Evolutionary conservation across 2,329 filamentous ascomycete genomes (phyloP).

Genomic region (Cytospora leucostoma): DNA sequence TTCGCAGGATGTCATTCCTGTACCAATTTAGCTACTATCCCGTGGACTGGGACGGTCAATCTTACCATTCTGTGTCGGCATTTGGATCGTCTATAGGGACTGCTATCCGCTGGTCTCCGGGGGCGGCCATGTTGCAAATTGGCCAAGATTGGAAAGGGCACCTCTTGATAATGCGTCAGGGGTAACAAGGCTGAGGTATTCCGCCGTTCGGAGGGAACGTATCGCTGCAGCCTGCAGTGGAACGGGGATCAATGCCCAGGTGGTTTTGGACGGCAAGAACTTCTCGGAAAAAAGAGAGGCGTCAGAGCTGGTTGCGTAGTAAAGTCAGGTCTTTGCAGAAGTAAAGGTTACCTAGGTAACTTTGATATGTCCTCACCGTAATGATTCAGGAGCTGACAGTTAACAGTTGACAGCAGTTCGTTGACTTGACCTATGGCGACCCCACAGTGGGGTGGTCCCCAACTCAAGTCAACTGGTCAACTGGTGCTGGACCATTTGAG

Average conservation of each 20-base stretch:
- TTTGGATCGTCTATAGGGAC: conserved; percentile 95
- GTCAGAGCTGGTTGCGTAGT: background rate
- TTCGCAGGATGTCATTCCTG: conserved; percentile 98
- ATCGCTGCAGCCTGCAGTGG: background rate
- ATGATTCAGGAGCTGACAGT: too few species aligned
- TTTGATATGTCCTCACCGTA: background rate
- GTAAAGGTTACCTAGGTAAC: background rate
- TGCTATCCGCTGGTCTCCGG: conserved; percentile 63
- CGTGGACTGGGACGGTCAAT: conserved; percentile 6
- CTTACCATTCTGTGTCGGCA: conserved; percentile 94
- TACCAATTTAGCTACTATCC: conserved; percentile 5
- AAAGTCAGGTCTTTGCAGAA: background rate
- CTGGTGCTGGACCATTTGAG: background rate
- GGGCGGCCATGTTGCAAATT: conserved; percentile 56
- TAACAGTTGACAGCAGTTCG: too few species aligned
- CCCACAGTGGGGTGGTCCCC: conserved; percentile 11
- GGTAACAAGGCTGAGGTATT: background rate
- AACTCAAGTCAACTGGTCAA: background rate
- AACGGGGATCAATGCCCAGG: background rate
- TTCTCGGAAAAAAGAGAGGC: background rate
- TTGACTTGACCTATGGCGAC: conserved; percentile 6
- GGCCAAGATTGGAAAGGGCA: background rate
- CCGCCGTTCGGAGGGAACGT: background rate
- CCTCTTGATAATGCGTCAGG: background rate
- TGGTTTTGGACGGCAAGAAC: background rate